Percentiles rank a stretch among this genome's conserved stretches.
Evolutionary conservation across 768 basidiomycete genomes (phyloP).

Genomic region (Galerina sulciceps): DNA sequence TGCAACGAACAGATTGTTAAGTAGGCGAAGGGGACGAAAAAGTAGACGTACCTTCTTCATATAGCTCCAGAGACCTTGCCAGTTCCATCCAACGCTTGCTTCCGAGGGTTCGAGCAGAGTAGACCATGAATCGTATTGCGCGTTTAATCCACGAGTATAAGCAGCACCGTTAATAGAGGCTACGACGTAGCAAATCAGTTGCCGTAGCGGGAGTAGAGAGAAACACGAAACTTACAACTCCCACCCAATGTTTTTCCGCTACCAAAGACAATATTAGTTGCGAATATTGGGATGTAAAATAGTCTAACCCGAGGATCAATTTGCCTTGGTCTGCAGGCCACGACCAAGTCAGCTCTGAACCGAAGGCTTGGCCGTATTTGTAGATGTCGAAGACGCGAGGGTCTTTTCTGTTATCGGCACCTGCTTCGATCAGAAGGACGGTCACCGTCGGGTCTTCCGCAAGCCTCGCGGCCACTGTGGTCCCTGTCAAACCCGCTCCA

Average conservation of each 20-base stretch:
- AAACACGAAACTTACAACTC: slow-evolving; percentile 30
- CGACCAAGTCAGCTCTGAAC: slow-evolving; percentile 47
- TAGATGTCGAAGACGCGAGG: slow-evolving; percentile 51
- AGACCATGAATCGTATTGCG: slow-evolving; percentile 49
- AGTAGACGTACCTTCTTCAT: slow-evolving; percentile 47
- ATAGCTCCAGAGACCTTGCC: slow-evolving; percentile 45
- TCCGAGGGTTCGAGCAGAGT: slow-evolving; percentile 42
- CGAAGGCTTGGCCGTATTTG: slow-evolving; percentile 44
- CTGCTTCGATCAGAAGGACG: slow-evolving; percentile 57
- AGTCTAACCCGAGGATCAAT: slow-evolving; percentile 40
- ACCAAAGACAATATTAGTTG: neutral
- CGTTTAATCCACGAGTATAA: slow-evolving; percentile 46
- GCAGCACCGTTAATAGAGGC: slow-evolving; percentile 54
- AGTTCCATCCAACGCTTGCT: slow-evolving; percentile 50
- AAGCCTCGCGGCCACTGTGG: slow-evolving; percentile 51
- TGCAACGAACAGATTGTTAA: slow-evolving; percentile 14
- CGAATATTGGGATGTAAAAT: neutral
- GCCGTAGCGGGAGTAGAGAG: neutral
- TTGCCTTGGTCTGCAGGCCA: slow-evolving; percentile 48
- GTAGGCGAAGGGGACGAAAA: neutral
- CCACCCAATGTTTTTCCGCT: slow-evolving; percentile 55
- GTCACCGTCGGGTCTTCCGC: slow-evolving; percentile 45
- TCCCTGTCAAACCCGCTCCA: slow-evolving; percentile 52
- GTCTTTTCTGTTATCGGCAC: slow-evolving; percentile 48
- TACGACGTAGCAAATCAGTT: neutral